Conservation (phyloP, 345 rosid genomes). For the Citrus reticulata region DNA sequence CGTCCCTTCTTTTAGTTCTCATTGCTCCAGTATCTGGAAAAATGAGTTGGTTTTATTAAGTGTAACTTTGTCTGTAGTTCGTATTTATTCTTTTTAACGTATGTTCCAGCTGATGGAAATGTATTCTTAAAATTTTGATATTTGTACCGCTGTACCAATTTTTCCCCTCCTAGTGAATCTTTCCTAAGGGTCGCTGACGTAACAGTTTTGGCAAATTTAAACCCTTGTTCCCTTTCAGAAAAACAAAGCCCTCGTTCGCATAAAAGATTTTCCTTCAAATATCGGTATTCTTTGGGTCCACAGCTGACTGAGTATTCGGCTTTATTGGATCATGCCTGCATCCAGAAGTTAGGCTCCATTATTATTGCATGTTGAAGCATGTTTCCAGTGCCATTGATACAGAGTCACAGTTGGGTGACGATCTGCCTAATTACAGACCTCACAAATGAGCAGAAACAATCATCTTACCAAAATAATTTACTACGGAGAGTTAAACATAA, state of each 20-base stretch:
- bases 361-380: not conserved
- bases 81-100: not conserved
- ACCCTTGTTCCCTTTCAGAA: too few relatives aligned
- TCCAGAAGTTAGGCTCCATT: not conserved
- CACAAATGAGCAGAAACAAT: not conserved
- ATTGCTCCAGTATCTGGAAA: not conserved
- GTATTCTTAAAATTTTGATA: not conserved
- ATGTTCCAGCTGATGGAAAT: not conserved
- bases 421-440: not conserved
- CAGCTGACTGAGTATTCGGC: not conserved
- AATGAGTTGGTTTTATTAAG: not conserved
- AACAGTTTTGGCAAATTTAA: not conserved
- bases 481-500: not conserved
- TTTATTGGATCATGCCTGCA: not conserved
- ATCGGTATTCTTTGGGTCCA: not conserved
- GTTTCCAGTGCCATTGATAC: not conserved
- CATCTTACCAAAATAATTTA: not conserved
- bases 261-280: not conserved
- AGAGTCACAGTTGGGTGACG: not conserved
- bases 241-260: too few relatives aligned
- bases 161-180: not conserved
- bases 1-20: not conserved
- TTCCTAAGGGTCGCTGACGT: not conserved
- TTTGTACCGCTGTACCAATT: not conserved
- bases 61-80: slow-evolving; percentile 4